Evolutionary conservation across 768 basidiomycete genomes (phyloP).

Genomic region (Collybia nuda): DNA sequence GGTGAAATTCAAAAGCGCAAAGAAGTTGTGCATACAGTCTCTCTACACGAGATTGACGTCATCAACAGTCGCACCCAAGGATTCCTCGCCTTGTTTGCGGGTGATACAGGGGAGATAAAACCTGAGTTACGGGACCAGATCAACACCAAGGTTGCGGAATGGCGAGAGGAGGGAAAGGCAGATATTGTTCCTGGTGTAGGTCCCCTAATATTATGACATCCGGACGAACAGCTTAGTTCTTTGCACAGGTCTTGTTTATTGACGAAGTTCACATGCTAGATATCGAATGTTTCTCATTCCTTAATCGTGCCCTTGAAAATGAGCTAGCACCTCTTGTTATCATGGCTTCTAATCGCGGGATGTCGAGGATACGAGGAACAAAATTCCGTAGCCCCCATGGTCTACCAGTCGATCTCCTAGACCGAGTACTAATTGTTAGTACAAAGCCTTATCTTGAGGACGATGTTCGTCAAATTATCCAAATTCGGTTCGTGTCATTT

Average conservation of each 20-base stretch:
- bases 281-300: conserved; percentile 98
- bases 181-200: conserved; percentile 94
- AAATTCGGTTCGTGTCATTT: conserved; percentile 66
- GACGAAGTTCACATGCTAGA: conserved; percentile 99
- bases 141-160: conserved; percentile 94
- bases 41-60: conserved; percentile 97
- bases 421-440: conserved; percentile 94
- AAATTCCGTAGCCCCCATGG: conserved; percentile 95
- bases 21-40: conserved; percentile 96
- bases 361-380: conserved; percentile 92
- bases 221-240: too few relatives aligned
- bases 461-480: conserved; percentile 89
- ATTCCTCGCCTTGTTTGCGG: conserved; percentile 91
- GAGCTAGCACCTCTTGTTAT: conserved; percentile 94
- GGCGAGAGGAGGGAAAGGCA: conserved; percentile 98
- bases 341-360: conserved; percentile 97
- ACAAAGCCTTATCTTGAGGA: conserved; percentile 83
- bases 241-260: conserved; percentile 99
- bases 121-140: conserved; percentile 96
- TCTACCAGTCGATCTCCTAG: conserved; percentile 90
- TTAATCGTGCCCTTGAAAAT: conserved; percentile 93
- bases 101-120: conserved; percentile 99
- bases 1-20: conserved; percentile 98
- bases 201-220: conserved; percentile 16
- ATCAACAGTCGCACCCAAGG: conserved; percentile 99